Evolutionary conservation across 2,329 filamentous ascomycete species (phyloP), one percentile per base, ranked within the genome.

Genomic region (Xylariaceae sp.): DNA sequence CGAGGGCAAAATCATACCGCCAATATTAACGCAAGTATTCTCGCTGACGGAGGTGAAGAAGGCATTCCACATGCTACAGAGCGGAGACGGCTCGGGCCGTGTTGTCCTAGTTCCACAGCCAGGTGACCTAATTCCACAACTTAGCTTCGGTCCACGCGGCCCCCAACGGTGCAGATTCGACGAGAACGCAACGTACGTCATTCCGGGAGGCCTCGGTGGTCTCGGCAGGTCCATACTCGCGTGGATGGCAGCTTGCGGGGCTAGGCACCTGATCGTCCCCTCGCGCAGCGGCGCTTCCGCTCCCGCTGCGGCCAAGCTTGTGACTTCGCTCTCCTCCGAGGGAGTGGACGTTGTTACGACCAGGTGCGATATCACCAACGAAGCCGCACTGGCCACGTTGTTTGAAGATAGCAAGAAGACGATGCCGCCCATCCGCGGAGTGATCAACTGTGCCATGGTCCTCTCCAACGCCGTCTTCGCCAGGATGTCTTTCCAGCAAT

Each of bases 121-220:
- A n/a, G n/a, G n/a, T n/a, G n/a, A n/a, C n/a, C n/a, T n/a, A 44
- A 9, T 50, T 59, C 2, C 9, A 56, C 14, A 46, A 56, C 18
- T 51, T 26, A 23, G 48, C 37, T 6, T 16, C 29, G 20, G 18
- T 40, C 1, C 40, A 18, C 9, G 19, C 23, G n/a, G 7, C 40
- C 9, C 43, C 16, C 20, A 19, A 20, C 18, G 2, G 32, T 10
- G n/a, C 40, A 16, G 9, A 1, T 60, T 59, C 40, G 20, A 45
- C 9, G 7, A 57, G 3, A 60, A 69, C 21, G 67, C 67, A 7
- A 67, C 64, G 1, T 74, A 74, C 44, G 60, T 75, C 1, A 59
- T 74, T 7, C 64, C 71, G 12, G 72, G 73, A 6, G 69, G 73
- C 2, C 61, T 74, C n/a, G 71, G 72, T 10, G 73, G 72, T 12